Base-by-base conservation (phyloP, 805 yeast genomes). In the Yamadazyma scolyti region DNA sequence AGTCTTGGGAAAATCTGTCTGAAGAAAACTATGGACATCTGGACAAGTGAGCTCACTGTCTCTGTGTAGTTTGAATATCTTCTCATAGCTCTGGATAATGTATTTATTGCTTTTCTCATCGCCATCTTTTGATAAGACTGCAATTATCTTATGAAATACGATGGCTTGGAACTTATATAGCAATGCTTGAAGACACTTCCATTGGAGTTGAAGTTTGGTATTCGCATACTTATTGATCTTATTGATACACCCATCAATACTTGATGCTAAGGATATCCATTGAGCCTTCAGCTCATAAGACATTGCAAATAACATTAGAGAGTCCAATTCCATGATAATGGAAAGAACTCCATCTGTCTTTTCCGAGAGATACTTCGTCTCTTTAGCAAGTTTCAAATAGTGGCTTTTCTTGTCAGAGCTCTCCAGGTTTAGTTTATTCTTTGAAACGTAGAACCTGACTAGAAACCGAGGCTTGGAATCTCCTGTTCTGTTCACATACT, bases 141-240 rank as follows among this genome's bases (percentile, higher is more conserved):
- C 26, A 33, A 61, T 64, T 21, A 54, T 49, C n/a, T 61, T 40
- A 29, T 54, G 57, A n/a, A 54, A 43, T 3, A 61, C 39, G 6
- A 54, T 40, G 1, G 62, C 58, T 28, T 50, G 47, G 9, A 55
- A 42, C 28, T 52, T 58, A 20, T 49, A 48, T 8, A 64, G 44
- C 9, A 61, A 34, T 20, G 65, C 38, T 8, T 21, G 23, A 9
- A 43, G 28, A 9, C 25, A 34, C 15, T 20, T 20, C n/a, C n/a
- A n/a, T n/a, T n/a, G n/a, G n/a, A n/a, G n/a, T n/a, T n/a, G n/a
- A 13, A 35, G n/a, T n/a, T n/a, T n/a, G n/a, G n/a, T n/a, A n/a
- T n/a, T n/a, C n/a, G n/a, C n/a, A n/a, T n/a, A n/a, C n/a, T n/a
- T n/a, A n/a, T n/a, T n/a, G n/a, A n/a, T n/a, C n/a, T n/a, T n/a